Percentiles rank a stretch among this genome's conserved stretches.
phyloP scores from a whole-genome alignment of 2,329 filamentous ascomycete species.

The Botrytis aclada region DNA sequence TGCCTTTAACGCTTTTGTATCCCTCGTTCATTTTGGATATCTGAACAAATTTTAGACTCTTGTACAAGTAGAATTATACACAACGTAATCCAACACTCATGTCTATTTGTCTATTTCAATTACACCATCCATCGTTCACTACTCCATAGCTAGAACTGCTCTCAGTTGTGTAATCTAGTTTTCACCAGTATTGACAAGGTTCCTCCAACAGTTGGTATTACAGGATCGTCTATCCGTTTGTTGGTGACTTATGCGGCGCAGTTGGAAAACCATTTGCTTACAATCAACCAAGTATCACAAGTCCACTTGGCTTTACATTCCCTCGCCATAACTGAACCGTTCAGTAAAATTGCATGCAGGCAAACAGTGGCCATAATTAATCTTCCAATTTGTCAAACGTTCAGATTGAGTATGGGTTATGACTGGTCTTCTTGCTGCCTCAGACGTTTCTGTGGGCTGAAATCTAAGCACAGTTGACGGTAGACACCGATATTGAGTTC shows the following conservation, averaged over 20 bases:
- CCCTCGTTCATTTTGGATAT: not conserved
- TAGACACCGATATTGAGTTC: not conserved
- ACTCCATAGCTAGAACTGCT: not conserved
- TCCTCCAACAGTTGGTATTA: not conserved
- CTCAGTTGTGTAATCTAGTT: not conserved
- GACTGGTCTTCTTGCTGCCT: not conserved
- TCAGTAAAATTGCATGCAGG: not conserved
- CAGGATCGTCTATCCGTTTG: not conserved
- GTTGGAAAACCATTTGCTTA: not conserved
- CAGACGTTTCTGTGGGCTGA: too few relatives aligned
- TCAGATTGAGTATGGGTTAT: not conserved
- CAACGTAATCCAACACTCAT: not conserved
- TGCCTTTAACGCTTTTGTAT: not conserved
- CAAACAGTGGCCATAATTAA: not conserved
- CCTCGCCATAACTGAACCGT: not conserved
- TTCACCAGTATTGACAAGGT: not conserved
- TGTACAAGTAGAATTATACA: not conserved
- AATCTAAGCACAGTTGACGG: not conserved
- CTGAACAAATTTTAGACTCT: not conserved
- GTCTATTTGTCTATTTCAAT: not conserved
- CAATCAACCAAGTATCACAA: not conserved
- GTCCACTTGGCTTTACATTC: not conserved
- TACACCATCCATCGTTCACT: not conserved
- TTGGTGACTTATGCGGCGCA: not conserved
- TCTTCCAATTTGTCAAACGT: accelerated